phyloP scores from a whole-genome alignment of 176 grass and related monocot genomes.

The Aechmea fasciata region DNA sequence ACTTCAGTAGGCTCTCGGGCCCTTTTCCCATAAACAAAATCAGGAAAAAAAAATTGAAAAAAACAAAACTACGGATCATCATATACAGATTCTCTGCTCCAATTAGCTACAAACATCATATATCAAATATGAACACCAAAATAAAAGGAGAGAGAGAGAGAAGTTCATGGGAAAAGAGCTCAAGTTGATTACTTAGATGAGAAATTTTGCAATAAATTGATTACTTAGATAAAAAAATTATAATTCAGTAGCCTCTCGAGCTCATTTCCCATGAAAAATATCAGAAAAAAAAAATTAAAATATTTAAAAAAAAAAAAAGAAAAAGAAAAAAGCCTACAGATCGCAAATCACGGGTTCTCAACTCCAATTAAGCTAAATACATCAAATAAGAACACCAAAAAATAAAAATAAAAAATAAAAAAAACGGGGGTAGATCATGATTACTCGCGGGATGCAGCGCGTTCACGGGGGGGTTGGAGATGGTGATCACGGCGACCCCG shows the following conservation, averaged over 20 bases:
- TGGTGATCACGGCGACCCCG: conserved; percentile 76
- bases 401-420: neutral
- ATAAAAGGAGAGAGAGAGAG: too few relatives aligned
- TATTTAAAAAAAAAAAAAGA: too few relatives aligned
- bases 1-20: neutral
- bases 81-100: too few relatives aligned
- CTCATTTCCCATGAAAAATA: too few relatives aligned
- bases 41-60: neutral
- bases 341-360: neutral
- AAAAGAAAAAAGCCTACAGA: neutral
- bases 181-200: too few relatives aligned
- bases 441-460: conserved; percentile 71
- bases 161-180: too few relatives aligned
- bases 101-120: too few relatives aligned
- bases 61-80: neutral
- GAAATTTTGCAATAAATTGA: too few relatives aligned
- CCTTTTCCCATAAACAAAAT: neutral
- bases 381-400: conserved; percentile 5
- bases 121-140: too few relatives aligned
- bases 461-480: conserved; percentile 87
- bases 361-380: neutral
- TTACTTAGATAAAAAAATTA: neutral
- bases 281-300: too few relatives aligned
- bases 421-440: neutral
- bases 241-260: too few relatives aligned